These are phyloP conservation scores for Pseudogymnoascus sp. DNA, from an alignment of 2,329 filamentous ascomycete species.

Conservation along the genomic window DNA sequence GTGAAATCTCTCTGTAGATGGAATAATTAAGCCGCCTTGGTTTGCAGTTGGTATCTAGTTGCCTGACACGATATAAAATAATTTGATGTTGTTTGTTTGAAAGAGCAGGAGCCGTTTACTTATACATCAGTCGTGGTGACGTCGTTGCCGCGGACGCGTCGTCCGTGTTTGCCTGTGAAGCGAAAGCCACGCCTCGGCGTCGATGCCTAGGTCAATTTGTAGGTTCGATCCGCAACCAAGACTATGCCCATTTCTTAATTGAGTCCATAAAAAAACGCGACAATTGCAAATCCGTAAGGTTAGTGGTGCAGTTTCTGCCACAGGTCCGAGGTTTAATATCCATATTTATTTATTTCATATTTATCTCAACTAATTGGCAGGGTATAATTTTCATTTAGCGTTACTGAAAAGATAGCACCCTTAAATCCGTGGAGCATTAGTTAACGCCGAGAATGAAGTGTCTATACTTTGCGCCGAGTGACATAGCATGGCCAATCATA, in stretches of 20 bases:
- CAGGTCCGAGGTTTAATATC: not conserved
- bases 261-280: not conserved
- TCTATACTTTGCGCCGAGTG: constrained; percentile 4
- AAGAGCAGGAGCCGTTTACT: not conserved
- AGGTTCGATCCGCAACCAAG: not conserved
- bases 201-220: not conserved
- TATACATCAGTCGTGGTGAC: not conserved
- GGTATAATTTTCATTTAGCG: not conserved
- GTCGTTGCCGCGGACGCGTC: not conserved
- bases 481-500: constrained; percentile 22
- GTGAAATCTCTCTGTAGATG: not conserved
- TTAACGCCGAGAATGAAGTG: not conserved
- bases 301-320: not conserved
- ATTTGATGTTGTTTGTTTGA: not conserved
- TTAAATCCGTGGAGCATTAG: not conserved
- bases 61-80: not conserved
- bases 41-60: not conserved
- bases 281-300: not conserved
- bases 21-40: not conserved
- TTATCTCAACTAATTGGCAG: not conserved
- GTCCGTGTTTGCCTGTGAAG: not conserved
- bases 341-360: not conserved
- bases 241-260: not conserved
- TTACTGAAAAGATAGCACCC: not conserved
- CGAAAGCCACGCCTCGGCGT: not conserved